These are phyloP conservation scores for Ceratocystis cubensis DNA, from an alignment of 2,329 filamentous ascomycete species.

Conservation along the genomic window DNA sequence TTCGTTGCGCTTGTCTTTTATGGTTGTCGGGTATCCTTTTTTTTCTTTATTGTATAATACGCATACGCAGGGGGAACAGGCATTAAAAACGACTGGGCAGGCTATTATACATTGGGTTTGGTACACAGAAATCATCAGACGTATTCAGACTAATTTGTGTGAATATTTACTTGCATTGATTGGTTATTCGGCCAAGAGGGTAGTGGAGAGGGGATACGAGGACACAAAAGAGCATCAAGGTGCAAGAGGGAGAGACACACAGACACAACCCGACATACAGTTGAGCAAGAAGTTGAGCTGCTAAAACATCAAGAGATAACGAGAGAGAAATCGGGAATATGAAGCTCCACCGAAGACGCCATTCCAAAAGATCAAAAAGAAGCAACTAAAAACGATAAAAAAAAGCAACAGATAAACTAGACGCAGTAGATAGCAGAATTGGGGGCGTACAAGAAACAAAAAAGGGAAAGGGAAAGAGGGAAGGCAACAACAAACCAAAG, in stretches of 20 bases:
- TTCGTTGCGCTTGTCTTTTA: too few relatives aligned
- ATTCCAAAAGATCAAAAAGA: constrained; percentile 23
- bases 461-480: constrained; percentile 24
- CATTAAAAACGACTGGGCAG: too few relatives aligned
- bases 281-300: constrained; percentile 19
- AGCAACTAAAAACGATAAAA: constrained; percentile 20
- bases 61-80: not conserved
- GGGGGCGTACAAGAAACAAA: constrained; percentile 21
- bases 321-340: constrained; percentile 26
- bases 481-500: not conserved
- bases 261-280: not conserved
- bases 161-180: not conserved
- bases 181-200: not conserved
- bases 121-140: not conserved
- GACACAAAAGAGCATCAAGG: not conserved
- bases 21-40: not conserved
- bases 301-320: constrained; percentile 7
- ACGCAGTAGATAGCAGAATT: constrained; percentile 19
- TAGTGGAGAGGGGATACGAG: constrained; percentile 3
- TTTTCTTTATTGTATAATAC: constrained; percentile 6
- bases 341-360: constrained; percentile 21
- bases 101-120: not conserved
- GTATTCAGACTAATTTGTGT: not conserved
- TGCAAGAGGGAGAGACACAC: not conserved
- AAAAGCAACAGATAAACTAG: constrained; percentile 15